Evolutionary conservation across 2,329 filamentous ascomycete species (phyloP), one percentile per base, ranked within the genome.

Genomic region (Fusarium keratoplasticum): DNA sequence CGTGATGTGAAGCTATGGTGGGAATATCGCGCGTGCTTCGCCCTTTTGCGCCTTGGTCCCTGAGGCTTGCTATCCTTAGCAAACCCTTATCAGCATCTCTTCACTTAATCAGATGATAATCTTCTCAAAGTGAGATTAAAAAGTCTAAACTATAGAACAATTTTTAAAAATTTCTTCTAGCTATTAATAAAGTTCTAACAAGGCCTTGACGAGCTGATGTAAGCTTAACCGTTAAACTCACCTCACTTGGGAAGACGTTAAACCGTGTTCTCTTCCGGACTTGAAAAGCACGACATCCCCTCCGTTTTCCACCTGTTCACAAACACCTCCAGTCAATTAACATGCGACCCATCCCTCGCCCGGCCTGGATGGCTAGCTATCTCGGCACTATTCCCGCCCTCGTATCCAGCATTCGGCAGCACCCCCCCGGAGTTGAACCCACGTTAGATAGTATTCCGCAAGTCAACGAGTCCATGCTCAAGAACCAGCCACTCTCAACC

Each of bases 371-470:
- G 42, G 16, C n/a, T 10, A 7, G 1, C 1, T 73, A 73, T 13
- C 3, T 9, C 1, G 9, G 13, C 11, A 13, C 2, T 2, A 36
- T 71, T 27, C 67, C 71, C 1, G 35, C 31, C 1, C 36, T 65
- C 44, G 71, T 73, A 38, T n/a, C 60, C 10, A 71, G 64, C 7
- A 66, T 73, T 29, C 50, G 57, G 25, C 3, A 42, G 4, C 67
- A 54, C 0, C 60, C 64, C 2, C 4, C 18, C 1, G 61, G 25
- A 42, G 64, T 63, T 11, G 11, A 52, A 11, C 67, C 71, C 4
- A 74, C 67, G 9, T 13, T 71, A 3, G 29, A 74, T 2, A 74
- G 58, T 6, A 74, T 74, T 2, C 71, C 35, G 0, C 35, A 73
- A 16, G 7, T 74, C 10, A 29, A 69, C 1, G 2, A 7, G 5